phyloP scores from a whole-genome alignment of 306 rosid species.

The Boehmeria nivea region DNA sequence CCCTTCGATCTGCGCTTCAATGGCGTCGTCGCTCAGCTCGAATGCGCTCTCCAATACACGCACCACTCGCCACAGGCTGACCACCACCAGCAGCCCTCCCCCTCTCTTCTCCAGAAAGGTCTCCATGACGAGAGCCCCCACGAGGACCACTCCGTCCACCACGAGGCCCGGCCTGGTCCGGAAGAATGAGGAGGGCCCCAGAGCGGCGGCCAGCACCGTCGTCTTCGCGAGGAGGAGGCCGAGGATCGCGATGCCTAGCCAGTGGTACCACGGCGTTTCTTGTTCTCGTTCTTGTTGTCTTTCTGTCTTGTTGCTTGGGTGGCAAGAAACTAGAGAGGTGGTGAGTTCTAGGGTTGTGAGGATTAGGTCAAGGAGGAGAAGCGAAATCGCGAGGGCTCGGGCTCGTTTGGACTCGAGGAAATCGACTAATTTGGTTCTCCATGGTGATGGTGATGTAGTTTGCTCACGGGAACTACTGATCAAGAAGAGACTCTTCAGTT shows the following conservation, averaged over 20 bases:
- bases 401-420: constrained; percentile 54
- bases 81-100: constrained; percentile 59
- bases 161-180: constrained; percentile 37
- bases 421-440: constrained; percentile 45
- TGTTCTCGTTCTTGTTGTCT: background rate
- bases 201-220: constrained; percentile 33
- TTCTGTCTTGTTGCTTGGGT: constrained; percentile 3
- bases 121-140: constrained; percentile 57
- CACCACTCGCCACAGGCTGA: constrained; percentile 72
- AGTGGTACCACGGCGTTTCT: constrained; percentile 33
- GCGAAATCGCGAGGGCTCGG: constrained; percentile 29
- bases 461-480: background rate
- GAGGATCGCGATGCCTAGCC: constrained; percentile 60
- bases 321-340: constrained; percentile 39
- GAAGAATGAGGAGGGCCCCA: constrained; percentile 43
- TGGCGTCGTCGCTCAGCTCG: constrained; percentile 71
- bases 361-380: constrained; percentile 52
- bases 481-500: constrained; percentile 28
- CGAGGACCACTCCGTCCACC: constrained; percentile 46
- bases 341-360: constrained; percentile 65
- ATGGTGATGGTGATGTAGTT: constrained; percentile 30
- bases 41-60: constrained; percentile 70
- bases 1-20: constrained; percentile 57
- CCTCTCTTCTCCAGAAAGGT: constrained; percentile 42
- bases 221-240: constrained; percentile 42